These are phyloP conservation scores for Stropharia rugosoannulata DNA, from an alignment of 768 basidiomycete genomes.

Conservation along the genomic window DNA sequence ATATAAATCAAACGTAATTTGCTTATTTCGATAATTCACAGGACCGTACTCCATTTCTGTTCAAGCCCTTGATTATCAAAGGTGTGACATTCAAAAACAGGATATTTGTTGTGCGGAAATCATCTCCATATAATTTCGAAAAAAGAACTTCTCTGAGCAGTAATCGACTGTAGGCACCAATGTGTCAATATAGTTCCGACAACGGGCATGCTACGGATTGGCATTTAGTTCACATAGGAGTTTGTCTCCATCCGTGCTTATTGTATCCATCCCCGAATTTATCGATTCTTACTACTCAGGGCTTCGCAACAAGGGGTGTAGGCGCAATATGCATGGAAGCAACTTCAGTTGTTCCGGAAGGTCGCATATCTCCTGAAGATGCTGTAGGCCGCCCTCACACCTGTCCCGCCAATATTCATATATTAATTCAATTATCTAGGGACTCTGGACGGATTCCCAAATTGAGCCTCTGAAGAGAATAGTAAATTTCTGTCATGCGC, in stretches of 20 bases:
- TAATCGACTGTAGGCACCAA: conserved; percentile 50
- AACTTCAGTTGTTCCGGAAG: conserved; percentile 70
- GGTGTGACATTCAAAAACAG: conserved; percentile 72
- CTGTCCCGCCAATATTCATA: not conserved
- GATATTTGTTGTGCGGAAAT: conserved; percentile 56
- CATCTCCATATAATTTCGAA: not conserved
- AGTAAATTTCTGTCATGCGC: conserved; percentile 70
- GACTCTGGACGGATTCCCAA: conserved; percentile 77
- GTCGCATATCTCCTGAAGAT: conserved; percentile 76
- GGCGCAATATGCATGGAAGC: conserved; percentile 76
- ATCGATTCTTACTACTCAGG: conserved; percentile 27
- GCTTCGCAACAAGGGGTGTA: conserved; percentile 68
- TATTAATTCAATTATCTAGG: conserved; percentile 29
- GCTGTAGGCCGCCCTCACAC: conserved; percentile 37
- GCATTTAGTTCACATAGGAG: conserved; percentile 80
- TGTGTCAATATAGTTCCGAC: conserved; percentile 82
- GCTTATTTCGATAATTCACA: conserved; percentile 21
- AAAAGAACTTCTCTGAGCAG: not conserved
- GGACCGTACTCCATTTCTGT: conserved; percentile 58
- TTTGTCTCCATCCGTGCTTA: conserved; percentile 30
- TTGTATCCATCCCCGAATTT: not conserved
- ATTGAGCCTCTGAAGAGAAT: conserved; percentile 68
- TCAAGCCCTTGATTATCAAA: conserved; percentile 63
- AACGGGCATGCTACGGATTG: conserved; percentile 79
- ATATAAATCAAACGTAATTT: not conserved